phyloP scores from a whole-genome alignment of 345 rosid genomes.

The Aurinia saxatilis region DNA sequence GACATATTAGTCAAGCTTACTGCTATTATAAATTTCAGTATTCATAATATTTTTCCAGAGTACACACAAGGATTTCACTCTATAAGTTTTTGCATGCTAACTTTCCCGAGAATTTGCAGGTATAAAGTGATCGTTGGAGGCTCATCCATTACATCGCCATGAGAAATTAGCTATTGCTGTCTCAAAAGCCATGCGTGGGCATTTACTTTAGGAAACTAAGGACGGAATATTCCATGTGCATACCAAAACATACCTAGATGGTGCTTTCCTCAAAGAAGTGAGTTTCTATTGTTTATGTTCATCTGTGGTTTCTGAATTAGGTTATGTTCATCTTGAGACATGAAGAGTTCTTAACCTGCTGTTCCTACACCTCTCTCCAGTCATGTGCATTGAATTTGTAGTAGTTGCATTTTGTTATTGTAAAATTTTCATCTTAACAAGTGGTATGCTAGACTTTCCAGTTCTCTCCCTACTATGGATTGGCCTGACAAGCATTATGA shows the following conservation, averaged over 20 bases:
- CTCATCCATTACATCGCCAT: slow-evolving; percentile 81
- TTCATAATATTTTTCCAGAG: not conserved
- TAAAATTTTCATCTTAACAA: too few species aligned
- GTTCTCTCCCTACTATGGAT: too few species aligned
- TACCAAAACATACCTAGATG: slow-evolving; percentile 91
- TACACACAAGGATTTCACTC: too few species aligned
- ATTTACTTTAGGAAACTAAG: slow-evolving; percentile 92
- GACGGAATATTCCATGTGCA: slow-evolving; percentile 97
- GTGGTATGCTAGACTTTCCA: too few species aligned
- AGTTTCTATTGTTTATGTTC: slow-evolving; percentile 11
- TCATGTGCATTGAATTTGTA: too few species aligned
- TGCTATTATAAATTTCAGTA: not conserved
- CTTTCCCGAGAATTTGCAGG: slow-evolving; percentile 34
- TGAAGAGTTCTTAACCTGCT: slow-evolving; percentile 1
- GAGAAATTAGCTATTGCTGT: slow-evolving; percentile 97
- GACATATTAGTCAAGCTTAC: slow-evolving; percentile 2
- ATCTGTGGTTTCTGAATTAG: not conserved
- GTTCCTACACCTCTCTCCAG: too few species aligned
- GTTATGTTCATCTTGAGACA: too few species aligned
- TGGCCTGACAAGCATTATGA: too few species aligned
- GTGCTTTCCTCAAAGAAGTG: slow-evolving; percentile 95
- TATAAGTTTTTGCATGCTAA: slow-evolving; percentile 8
- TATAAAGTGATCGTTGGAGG: slow-evolving; percentile 80
- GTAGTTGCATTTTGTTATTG: too few species aligned
- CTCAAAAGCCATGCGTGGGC: slow-evolving; percentile 95